Evolutionary conservation across 2,329 filamentous ascomycete genomes (phyloP), one percentile per base, ranked within the genome.

Genomic region (Fusarium subtropicale): DNA sequence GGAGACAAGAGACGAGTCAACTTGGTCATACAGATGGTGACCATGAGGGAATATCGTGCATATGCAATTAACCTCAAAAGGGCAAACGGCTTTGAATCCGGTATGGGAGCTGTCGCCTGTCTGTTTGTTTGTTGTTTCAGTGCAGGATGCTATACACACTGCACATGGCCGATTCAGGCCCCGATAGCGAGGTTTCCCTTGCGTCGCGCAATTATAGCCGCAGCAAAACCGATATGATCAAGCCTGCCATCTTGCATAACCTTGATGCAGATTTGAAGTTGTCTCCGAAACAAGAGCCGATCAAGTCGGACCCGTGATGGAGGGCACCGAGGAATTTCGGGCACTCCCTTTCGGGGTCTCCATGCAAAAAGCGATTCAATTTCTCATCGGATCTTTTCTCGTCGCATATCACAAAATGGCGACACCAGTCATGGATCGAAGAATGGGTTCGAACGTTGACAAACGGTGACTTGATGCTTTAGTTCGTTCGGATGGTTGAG

Each of bases 341-440:
- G 38, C 71, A 69, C 71, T 73, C 68, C 57, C 60, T 69, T 58
- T 33, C 44, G 52, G 51, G 45, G 45, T 42, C 39, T 26, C 44
- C 22, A 48, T 42, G 30, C 45, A 36, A 34, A 50, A 36, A n/a
- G 34, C 44, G 53, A 60, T 45, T 57, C 30, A 33, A 16, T 30
- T 51, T 39, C 45, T 55, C 46, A 30, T 26, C 34, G 53, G 54
- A 58, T 44, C 44, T 57, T 68, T 26, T 56, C 51, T 57, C 39
- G 54, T 71, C 71, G 66, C 34, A 73, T 74, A 52, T 73, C 71
- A 73, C 48, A 73, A 74, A 71, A 63, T 48, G 55, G 33, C 42
- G 51, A 48, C 66, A 51, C 59, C 57, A 30, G 56, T 22, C 39
- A 53, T 50, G 56, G 50, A 56, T 58, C 54, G 60, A 42, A 50